Base-by-base conservation (phyloP, 2,329 filamentous ascomycete species). In the Byssochlamys sp. region DNA sequence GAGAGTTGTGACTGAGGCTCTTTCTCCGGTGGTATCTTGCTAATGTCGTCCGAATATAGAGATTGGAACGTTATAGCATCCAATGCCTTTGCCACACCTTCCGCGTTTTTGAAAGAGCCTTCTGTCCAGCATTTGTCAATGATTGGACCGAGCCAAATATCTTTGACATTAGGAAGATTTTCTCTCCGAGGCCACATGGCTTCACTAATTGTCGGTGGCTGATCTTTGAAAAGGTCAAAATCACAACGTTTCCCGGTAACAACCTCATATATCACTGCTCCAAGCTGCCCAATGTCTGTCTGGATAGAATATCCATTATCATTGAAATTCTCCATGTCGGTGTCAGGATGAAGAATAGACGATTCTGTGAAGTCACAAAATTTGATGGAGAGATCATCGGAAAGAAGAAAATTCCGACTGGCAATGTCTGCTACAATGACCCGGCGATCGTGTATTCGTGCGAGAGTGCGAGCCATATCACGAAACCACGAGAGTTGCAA, bases 221-320 rank as follows among this genome's bases (percentile, higher is more conserved):
- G 52, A 39, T 65, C 52, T 55, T 65, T 57, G 48, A 59, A 63
- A 11, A 71, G 56, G 54, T 68, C 64, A 50, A 69, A 65, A 27
- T 65, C 60, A 56, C 61, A 69, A 14, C 57, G 56, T 4, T 57
- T 28, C 4, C 61, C 61, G 12, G 66, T 66, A 2, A 65, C 54
- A 28, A 70, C 58, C 57, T 70, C 63, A 55, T 67, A 72, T 27
- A 70, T 67, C n/a, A 71, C 68, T 35, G 64, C 59, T 7, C 67
- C 69, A 26, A 72, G 62, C 28, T 65, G 63, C 2, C 65, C 67
- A 54, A 73, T 66, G 56, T 72, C 67, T 14, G 62, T 69, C 26
- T 62, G 61, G n/a, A 64, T 61, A 1, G 65, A 65, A 55, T 61
- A 71, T 31, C 66, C 67, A 51, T 61, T 58, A 31, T 71, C 66